phyloP scores from a whole-genome alignment of 331 rosid genomes.

The Telfairia occidentalis region DNA sequence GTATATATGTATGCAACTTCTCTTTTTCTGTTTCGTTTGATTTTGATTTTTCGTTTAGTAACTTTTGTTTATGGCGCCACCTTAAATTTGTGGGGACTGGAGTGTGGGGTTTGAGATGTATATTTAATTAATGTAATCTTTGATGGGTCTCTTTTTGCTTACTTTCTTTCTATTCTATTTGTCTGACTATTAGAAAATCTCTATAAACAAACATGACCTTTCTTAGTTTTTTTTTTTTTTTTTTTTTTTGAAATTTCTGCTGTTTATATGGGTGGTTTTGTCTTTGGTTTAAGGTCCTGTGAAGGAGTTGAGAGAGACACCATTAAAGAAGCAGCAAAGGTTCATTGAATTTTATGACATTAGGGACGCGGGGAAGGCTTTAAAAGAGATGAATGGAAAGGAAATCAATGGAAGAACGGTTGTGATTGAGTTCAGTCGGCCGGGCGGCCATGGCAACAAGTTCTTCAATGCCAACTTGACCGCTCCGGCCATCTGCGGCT shows the following conservation, averaged over 20 bases:
- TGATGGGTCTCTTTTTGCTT: conserved; percentile 6
- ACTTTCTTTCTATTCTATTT: not conserved
- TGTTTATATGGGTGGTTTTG: not conserved
- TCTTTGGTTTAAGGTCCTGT: conserved; percentile 34
- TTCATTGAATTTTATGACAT: conserved; percentile 67
- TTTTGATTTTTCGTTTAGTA: not conserved
- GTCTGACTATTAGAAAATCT: not conserved
- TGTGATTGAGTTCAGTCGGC: conserved; percentile 57
- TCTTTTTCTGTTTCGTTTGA: not conserved
- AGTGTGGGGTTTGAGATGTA: conserved; percentile 7
- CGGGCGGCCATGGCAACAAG: conserved; percentile 42
- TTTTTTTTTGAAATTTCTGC: conserved; percentile 9
- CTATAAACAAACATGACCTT: not conserved
- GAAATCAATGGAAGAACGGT: conserved; percentile 38
- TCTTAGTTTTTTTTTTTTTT: not conserved
- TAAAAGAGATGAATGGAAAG: conserved; percentile 52
- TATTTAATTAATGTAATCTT: not conserved
- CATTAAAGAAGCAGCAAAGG: conserved; percentile 50
- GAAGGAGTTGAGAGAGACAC: conserved; percentile 66
- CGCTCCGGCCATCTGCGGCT: not conserved
- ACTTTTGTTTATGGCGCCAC: not conserved
- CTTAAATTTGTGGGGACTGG: conserved; percentile 20
- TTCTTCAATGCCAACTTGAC: conserved; percentile 14
- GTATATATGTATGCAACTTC: not conserved
- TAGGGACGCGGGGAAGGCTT: conserved; percentile 55